Percentiles rank a stretch among this genome's conserved stretches.
Evolutionary conservation across 106 monocot species (phyloP).

Genomic region (Cymbidium sinense): DNA sequence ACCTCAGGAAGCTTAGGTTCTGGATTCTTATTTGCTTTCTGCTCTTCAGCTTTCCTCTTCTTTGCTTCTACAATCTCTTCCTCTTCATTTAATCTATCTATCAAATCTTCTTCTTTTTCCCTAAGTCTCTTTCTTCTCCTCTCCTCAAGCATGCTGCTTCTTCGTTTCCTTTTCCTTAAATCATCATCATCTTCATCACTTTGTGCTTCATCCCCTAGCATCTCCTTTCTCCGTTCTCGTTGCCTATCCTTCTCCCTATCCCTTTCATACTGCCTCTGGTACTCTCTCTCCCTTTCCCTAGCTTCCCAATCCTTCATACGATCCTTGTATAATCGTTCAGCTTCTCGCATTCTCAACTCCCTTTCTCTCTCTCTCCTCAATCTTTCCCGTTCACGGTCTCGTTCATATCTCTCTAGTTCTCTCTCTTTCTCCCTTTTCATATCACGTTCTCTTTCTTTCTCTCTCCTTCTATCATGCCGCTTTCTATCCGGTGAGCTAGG

Average conservation of each 20-base stretch:
- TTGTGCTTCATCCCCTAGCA: constrained; percentile 73
- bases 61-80: constrained; percentile 80
- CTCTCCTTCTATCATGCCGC: constrained; percentile 56
- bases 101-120: constrained; percentile 83
- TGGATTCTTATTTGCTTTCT: constrained; percentile 26
- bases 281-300: constrained; percentile 89
- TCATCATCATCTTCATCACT: constrained; percentile 90
- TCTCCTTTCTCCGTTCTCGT: constrained; percentile 63
- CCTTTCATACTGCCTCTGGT: constrained; percentile 50
- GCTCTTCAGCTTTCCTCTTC: constrained; percentile 61
- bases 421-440: constrained; percentile 64
- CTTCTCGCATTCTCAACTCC: constrained; percentile 59
- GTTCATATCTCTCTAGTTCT: constrained; percentile 77
- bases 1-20: constrained; percentile 9
- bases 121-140: constrained; percentile 72
- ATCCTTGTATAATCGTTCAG: constrained; percentile 66
- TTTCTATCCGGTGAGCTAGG: constrained; percentile 54
- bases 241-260: constrained; percentile 83
- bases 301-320: constrained; percentile 90
- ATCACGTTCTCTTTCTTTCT: constrained; percentile 67
- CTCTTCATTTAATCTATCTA: constrained; percentile 70
- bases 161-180: constrained; percentile 53
- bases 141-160: constrained; percentile 57
- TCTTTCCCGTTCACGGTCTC: constrained; percentile 72
- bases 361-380: constrained; percentile 75